phyloP scores from a whole-genome alignment of 23 red algal species.

The Porphyridium purpureum region DNA sequence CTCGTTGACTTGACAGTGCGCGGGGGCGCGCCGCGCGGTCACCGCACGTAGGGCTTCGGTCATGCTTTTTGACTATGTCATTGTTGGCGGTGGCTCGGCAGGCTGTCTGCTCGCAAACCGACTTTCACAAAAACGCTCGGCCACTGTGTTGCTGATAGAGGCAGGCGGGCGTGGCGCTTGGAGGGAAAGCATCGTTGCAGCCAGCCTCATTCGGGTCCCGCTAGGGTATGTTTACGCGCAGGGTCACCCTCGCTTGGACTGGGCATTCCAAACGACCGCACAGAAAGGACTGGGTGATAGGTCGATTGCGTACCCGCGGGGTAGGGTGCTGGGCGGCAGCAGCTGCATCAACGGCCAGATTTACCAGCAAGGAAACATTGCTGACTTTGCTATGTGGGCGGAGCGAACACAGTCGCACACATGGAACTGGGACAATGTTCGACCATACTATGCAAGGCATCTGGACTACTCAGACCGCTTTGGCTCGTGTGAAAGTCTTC shows the following conservation, averaged over 20 bases:
- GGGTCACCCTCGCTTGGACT: constrained; percentile 12
- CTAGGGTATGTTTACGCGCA: constrained; percentile 7
- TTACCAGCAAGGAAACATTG: too few species aligned
- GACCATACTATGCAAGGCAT: too few species aligned
- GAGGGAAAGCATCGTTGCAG: constrained; percentile 16
- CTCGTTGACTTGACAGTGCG: too few species aligned
- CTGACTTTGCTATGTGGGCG: too few species aligned
- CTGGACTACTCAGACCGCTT: too few species aligned
- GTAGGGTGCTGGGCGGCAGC: constrained; percentile 31
- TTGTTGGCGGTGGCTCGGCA: constrained; percentile 34
- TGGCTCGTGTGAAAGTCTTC: too few species aligned
- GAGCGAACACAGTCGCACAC: too few species aligned
- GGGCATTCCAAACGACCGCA: constrained; percentile 7
- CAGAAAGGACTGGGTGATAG: constrained; percentile 5
- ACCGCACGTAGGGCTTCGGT: too few species aligned
- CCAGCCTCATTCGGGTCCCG: constrained; percentile 12
- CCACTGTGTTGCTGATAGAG: constrained; percentile 15
- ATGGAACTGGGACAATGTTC: too few species aligned
- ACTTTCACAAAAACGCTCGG: too few species aligned
- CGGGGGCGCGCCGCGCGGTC: too few species aligned
- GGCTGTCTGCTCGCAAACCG: constrained; percentile 31
- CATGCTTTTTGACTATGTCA: constrained; percentile 46
- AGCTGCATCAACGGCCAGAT: constrained; percentile 36
- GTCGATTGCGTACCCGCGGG: constrained; percentile 3
- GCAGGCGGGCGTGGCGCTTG: constrained; percentile 12